Conservation (phyloP, 805 yeast genomes). For the Spathaspora gorwiae region DNA sequence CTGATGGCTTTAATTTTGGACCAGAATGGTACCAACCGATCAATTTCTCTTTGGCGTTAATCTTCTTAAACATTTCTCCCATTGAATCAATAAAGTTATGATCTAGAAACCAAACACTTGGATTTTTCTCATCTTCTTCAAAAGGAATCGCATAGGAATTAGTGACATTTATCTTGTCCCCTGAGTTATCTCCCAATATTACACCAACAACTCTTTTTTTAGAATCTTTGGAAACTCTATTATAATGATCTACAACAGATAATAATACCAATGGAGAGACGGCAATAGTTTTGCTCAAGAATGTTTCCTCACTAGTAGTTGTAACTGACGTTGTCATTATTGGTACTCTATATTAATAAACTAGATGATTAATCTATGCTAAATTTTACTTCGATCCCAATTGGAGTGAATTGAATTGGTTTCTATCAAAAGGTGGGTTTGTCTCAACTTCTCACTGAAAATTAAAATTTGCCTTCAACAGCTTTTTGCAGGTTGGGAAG, state of each 20-base stretch:
- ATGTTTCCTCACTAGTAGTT: constrained; percentile 27
- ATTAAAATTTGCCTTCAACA: neutral
- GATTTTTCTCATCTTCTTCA: constrained; percentile 90
- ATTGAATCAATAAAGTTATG: constrained; percentile 93
- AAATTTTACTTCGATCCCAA: constrained; percentile 8
- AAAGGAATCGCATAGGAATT: constrained; percentile 97
- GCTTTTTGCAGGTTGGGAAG: too few relatives aligned
- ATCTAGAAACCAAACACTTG: constrained; percentile 94
- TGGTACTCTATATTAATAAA: neutral
- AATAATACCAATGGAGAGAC: constrained; percentile 94
- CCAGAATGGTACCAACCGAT: constrained; percentile 99
- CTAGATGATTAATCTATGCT: too few relatives aligned
- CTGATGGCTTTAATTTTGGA: constrained; percentile 84
- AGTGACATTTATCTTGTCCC: constrained; percentile 63
- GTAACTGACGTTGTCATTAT: constrained; percentile 21
- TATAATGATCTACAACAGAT: constrained; percentile 93
- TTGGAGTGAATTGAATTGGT: neutral
- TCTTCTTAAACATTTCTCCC: constrained; percentile 97
- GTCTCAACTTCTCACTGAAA: too few relatives aligned
- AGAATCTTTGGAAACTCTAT: constrained; percentile 67
- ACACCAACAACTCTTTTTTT: constrained; percentile 92
- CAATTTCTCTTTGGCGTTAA: constrained; percentile 92
- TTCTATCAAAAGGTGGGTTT: neutral
- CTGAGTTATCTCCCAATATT: constrained; percentile 73
- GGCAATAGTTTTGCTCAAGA: constrained; percentile 58